Conservation (phyloP, 129 eudicot genomes). For the Flaveria ramosissima region DNA sequence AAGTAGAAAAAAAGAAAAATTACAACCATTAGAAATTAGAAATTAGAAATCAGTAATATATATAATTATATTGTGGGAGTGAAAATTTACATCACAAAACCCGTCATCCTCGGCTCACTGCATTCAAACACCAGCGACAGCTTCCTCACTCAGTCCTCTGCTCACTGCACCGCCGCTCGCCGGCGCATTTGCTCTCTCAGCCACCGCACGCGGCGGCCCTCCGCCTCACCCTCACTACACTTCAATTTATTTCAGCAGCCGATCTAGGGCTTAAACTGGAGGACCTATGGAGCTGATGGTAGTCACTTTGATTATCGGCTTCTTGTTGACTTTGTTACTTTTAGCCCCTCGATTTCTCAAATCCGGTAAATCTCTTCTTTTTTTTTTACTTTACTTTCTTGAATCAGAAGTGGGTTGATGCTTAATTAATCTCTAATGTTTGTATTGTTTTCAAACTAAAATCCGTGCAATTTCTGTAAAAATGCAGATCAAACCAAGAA, state of each 20-base stretch:
- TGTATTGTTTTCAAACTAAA: slow-evolving; percentile 3
- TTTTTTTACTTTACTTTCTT: not conserved
- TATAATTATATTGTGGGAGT: no score
- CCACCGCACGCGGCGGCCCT: no score
- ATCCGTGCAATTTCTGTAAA: slow-evolving; percentile 17
- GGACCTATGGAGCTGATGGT: slow-evolving; percentile 52
- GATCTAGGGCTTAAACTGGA: slow-evolving; percentile 27
- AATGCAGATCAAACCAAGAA: slow-evolving; percentile 54
- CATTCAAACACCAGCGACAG: not conserved
- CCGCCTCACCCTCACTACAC: not conserved
- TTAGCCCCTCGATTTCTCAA: slow-evolving; percentile 52
- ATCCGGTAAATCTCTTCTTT: slow-evolving; percentile 45
- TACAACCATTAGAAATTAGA: no score
- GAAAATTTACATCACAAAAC: no score
- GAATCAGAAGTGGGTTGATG: slow-evolving; percentile 15
- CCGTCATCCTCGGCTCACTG: not conserved
- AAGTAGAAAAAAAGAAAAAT: no score
- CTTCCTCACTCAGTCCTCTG: not conserved
- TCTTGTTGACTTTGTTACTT: slow-evolving; percentile 47
- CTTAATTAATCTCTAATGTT: not conserved
- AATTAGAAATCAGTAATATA: no score
- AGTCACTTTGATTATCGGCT: slow-evolving; percentile 53
- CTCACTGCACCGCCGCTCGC: not conserved
- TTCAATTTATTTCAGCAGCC: slow-evolving; percentile 13
- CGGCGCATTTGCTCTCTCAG: no score